These are phyloP conservation scores for Candida lessepsii DNA, from an alignment of 805 yeast species.

Conservation along the genomic window DNA sequence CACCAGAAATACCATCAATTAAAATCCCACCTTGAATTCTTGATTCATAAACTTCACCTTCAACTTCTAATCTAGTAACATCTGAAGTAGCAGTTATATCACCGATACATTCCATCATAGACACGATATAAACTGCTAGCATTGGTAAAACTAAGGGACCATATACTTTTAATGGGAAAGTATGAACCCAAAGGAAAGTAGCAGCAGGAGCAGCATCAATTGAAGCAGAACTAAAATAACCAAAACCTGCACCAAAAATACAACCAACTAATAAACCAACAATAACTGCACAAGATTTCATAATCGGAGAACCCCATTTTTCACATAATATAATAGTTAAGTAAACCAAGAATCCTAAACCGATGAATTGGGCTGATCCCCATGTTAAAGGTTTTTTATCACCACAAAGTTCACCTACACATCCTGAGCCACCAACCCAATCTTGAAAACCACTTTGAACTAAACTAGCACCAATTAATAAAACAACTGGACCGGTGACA, in stretches of 20 bases:
- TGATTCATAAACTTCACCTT: constrained; percentile 74
- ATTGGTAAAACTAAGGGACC: constrained; percentile 84
- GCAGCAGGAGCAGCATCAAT: constrained; percentile 75
- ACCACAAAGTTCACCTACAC: constrained; percentile 8
- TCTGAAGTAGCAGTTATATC: constrained; percentile 92
- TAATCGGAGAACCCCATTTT: constrained; percentile 86
- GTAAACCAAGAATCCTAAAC: constrained; percentile 81
- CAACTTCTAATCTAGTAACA: constrained; percentile 78
- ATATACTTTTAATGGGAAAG: constrained; percentile 70
- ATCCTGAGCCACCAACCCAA: constrained; percentile 71
- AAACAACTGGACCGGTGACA: constrained; percentile 89
- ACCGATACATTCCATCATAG: constrained; percentile 91
- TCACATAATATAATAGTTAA: constrained; percentile 71
- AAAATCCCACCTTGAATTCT: constrained; percentile 89
- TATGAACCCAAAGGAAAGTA: constrained; percentile 82
- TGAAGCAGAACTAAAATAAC: constrained; percentile 60
- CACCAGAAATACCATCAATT: constrained; percentile 81
- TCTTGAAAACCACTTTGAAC: constrained; percentile 72
- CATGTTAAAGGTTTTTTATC: constrained; percentile 49
- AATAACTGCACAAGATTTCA: constrained; percentile 91
- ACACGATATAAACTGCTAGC: constrained; percentile 73
- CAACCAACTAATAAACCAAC: constrained; percentile 82
- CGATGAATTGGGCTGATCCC: constrained; percentile 86
- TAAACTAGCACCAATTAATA: constrained; percentile 72
- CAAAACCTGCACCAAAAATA: constrained; percentile 87